These are phyloP conservation scores for Cladophialophora yegresii DNA, from an alignment of 2,329 filamentous ascomycete species.

Conservation along the genomic window DNA sequence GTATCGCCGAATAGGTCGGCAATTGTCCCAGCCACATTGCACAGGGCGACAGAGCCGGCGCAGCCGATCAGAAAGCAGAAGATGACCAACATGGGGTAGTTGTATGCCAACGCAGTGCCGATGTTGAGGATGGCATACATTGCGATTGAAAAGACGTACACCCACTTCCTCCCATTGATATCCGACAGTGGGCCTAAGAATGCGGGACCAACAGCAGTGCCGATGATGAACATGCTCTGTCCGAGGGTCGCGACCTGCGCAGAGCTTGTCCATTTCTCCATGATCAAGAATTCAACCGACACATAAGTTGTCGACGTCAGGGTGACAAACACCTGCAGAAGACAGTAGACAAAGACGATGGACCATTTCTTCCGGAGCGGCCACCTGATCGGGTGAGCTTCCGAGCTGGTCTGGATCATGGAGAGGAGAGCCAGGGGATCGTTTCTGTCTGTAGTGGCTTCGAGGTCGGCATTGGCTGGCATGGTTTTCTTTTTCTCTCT, in stretches of 20 bases:
- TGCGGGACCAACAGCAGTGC: conserved; percentile 47
- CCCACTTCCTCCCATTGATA: conserved; percentile 50
- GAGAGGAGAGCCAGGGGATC: conserved; percentile 28
- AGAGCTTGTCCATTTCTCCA: conserved; percentile 44
- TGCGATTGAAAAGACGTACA: conserved; percentile 45
- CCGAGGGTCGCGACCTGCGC: conserved; percentile 46
- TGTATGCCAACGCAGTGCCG: conserved; percentile 42
- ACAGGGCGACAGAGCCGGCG: conserved; percentile 43
- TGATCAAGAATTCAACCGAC: conserved; percentile 44
- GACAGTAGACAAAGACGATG: conserved; percentile 37
- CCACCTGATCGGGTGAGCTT: conserved; percentile 34
- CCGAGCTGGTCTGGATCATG: conserved; percentile 27
- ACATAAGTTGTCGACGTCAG: conserved; percentile 47
- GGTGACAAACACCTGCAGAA: conserved; percentile 46
- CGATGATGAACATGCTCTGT: conserved; percentile 49
- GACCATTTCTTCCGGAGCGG: conserved; percentile 35
- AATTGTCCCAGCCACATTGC: conserved; percentile 44
- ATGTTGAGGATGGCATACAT: conserved; percentile 44
- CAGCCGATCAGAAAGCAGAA: conserved; percentile 44
- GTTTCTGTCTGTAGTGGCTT: conserved; percentile 9
- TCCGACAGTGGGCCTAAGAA: conserved; percentile 48
- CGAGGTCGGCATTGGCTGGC: conserved; percentile 14
- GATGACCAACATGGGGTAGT: conserved; percentile 45
- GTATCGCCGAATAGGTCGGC: conserved; percentile 42
- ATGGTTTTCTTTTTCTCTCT: conserved; percentile 20